Conservation (phyloP, 139 green algal species). For the Asterochloris erici region DNA sequence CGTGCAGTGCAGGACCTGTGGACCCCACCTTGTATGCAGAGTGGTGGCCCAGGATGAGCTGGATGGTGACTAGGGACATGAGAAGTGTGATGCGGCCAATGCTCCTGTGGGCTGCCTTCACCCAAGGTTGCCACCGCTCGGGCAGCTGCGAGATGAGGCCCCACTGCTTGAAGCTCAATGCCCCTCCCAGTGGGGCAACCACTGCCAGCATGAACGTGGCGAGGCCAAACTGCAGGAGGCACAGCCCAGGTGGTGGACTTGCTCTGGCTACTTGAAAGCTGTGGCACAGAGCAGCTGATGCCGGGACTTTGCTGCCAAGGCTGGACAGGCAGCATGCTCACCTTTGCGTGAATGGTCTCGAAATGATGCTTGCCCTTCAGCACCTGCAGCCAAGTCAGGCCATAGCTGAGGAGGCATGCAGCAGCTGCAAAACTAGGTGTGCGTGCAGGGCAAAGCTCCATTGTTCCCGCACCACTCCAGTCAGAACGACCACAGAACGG, state of each 20-base stretch:
- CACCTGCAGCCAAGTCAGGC: background rate
- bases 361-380: background rate
- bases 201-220: conserved; percentile 37
- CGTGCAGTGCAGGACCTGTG: too few species aligned
- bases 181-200: conserved; percentile 33
- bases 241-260: background rate
- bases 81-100: too few species aligned
- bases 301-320: background rate
- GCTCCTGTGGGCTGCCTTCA: too few species aligned
- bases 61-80: too few species aligned
- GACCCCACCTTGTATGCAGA: too few species aligned
- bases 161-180: conserved; percentile 38
- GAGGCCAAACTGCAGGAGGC: conserved; percentile 38
- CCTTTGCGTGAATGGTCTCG: conserved; percentile 4
- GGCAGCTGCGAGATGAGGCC: conserved; percentile 43
- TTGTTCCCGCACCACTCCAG: background rate
- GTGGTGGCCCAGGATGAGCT: too few species aligned
- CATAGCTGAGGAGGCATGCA: background rate
- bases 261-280: background rate
- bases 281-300: background rate
- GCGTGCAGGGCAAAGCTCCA: background rate
- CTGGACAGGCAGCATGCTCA: background rate
- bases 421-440: background rate
- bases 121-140: background rate
- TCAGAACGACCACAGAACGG: too few species aligned